Percentiles rank a stretch among this genome's conserved stretches.
phyloP scores from a whole-genome alignment of 306 rosid species.

The Psophocarpus tetragonolobus region DNA sequence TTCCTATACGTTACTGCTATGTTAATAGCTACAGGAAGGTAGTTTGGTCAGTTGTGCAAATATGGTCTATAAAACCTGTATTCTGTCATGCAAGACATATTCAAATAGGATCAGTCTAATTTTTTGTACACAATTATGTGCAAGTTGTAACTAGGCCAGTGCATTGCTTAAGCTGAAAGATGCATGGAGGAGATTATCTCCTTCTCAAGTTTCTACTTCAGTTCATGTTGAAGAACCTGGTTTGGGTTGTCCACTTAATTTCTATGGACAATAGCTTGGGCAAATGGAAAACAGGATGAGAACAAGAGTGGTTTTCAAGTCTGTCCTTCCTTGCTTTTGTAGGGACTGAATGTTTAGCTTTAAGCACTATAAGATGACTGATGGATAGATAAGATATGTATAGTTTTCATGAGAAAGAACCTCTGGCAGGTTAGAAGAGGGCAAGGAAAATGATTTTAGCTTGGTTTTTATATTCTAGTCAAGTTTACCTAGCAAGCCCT shows the following conservation, averaged over 20 bases:
- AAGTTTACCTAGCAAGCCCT: neutral
- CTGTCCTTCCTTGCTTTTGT: neutral
- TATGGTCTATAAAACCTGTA: conserved; percentile 10
- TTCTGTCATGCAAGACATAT: conserved; percentile 1
- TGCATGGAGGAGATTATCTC: conserved; percentile 3
- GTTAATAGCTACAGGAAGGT: conserved; percentile 18
- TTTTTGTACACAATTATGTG: neutral
- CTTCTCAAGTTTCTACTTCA: neutral
- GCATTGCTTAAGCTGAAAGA: neutral
- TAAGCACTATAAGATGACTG: neutral
- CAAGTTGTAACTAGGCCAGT: neutral
- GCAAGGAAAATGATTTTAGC: neutral
- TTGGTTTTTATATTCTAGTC: neutral
- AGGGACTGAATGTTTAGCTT: neutral
- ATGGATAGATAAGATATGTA: neutral
- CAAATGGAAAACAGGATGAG: neutral
- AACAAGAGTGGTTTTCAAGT: neutral
- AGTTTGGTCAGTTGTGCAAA: conserved; percentile 19
- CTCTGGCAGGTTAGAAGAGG: conserved; percentile 9
- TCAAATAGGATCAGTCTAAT: neutral
- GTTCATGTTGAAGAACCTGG: neutral
- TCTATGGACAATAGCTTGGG: neutral
- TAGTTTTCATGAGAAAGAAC: conserved; percentile 3
- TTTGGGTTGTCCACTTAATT: neutral
- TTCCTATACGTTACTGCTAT: neutral